Evolutionary conservation across 768 basidiomycete genomes (phyloP).

Genomic region (Auricularia sp.): DNA sequence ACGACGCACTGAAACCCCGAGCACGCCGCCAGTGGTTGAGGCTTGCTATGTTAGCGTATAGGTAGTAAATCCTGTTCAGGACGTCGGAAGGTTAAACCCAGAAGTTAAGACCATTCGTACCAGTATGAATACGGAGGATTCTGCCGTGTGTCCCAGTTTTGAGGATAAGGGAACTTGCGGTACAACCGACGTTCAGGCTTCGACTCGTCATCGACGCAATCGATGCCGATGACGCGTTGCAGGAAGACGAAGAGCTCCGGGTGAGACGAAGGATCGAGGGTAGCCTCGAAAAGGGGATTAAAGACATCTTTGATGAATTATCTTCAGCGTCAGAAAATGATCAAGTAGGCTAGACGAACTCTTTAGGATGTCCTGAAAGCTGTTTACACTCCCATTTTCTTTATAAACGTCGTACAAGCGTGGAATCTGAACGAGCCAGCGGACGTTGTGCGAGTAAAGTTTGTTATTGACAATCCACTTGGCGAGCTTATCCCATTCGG

Average conservation of each 20-base stretch:
- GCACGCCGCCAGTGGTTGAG: slow-evolving; percentile 85
- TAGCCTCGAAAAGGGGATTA: slow-evolving; percentile 89
- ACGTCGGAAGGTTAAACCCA: background rate
- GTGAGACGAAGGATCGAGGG: slow-evolving; percentile 77
- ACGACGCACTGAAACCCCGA: slow-evolving; percentile 78
- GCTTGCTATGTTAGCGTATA: slow-evolving; percentile 93
- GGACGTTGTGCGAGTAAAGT: slow-evolving; percentile 89
- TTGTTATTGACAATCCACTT: slow-evolving; percentile 94
- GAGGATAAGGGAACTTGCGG: slow-evolving; percentile 87
- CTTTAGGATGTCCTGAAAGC: slow-evolving; percentile 81
- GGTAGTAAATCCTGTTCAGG: slow-evolving; percentile 75
- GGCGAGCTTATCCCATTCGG: slow-evolving; percentile 98
- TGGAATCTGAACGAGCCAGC: slow-evolving; percentile 95
- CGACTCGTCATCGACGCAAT: slow-evolving; percentile 98
- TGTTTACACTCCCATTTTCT: slow-evolving; percentile 67
- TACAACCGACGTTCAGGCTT: slow-evolving; percentile 86
- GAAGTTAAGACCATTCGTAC: slow-evolving; percentile 30
- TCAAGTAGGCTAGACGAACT: slow-evolving; percentile 43
- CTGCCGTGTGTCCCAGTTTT: slow-evolving; percentile 78
- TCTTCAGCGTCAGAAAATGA: background rate
- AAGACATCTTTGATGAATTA: slow-evolving; percentile 61
- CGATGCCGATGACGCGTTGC: slow-evolving; percentile 92
- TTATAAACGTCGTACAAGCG: slow-evolving; percentile 95
- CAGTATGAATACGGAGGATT: slow-evolving; percentile 95
- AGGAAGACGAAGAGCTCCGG: slow-evolving; percentile 93